Base-by-base conservation (phyloP, 805 yeast species). In the Starmerella roubikii region DNA sequence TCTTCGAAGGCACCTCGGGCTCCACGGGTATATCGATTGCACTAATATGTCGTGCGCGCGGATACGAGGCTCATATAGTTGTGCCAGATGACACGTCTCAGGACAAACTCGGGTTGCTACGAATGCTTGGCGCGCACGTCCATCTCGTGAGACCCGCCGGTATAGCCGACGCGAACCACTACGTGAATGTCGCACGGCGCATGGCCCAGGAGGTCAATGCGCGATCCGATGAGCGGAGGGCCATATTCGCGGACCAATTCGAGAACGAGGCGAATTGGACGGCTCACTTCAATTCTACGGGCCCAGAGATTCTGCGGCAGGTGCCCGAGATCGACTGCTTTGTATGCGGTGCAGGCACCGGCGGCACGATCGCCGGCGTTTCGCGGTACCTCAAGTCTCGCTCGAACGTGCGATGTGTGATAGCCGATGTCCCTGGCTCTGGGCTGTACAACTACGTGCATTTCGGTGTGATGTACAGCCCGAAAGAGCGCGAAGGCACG, bases 401-500 rank as follows among this genome's bases (percentile, higher is more conserved):
- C 7, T 6, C 7, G 9, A 34, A 54, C 0, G 53, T 78, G 0
- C 64, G 59, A 32, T 69, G 78, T 1, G 67, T 82, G 3, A 62
- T 91, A 23, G 94, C 96, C 0, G 98, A 88, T 58, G 97, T 97
- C 1, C 96, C 84, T 53, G 98, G 98, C 0, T 77, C 91, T 13
- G 98, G 98, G 0, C 69, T 91, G 46, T 81, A 69, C 54, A 84
- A 88, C 60, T 64, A 93, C 44, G 72, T 88, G 37, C 82, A 82
- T 52, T 74, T 63, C 53, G 97, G 96, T 1, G 97, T 88, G 3
- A 85, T 91, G 96, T 88, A 83, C 57, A 94, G 86, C 51, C 47
- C 67, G 2, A 85, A 73, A 7, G 98, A 88, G 58, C 76, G 71
- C 48, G 98, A 88, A 60, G 98, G 98, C 1, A 81, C 91, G 0